A percentile compares a stretch with the other conserved stretches of the same genome.
Conservation (phyloP, 129 eudicot genomes). For the Flaveria robusta region DNA sequence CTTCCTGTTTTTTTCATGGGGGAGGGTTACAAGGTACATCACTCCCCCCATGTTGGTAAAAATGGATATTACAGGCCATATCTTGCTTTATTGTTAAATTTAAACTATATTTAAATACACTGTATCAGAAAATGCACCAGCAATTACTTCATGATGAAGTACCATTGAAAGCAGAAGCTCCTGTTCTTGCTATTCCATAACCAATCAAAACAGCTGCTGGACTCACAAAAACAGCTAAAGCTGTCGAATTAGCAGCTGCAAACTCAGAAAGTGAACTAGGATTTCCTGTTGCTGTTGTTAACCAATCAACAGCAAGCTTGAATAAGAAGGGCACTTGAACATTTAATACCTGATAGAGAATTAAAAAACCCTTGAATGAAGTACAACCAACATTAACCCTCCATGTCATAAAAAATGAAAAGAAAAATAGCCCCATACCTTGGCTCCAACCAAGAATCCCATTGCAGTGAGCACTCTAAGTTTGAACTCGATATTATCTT, state of each 20-base stretch:
- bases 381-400: neutral
- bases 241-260: constrained; percentile 68
- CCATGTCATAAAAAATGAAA: neutral
- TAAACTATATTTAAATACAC: neutral
- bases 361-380: constrained; percentile 12
- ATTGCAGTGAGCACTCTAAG: constrained; percentile 78
- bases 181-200: constrained; percentile 84
- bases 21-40: neutral
- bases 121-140: constrained; percentile 36
- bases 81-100: neutral
- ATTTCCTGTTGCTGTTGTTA: constrained; percentile 79
- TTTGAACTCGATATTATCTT: constrained; percentile 84
- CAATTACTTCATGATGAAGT: constrained; percentile 58
- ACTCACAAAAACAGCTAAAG: constrained; percentile 77
- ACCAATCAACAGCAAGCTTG: constrained; percentile 96
- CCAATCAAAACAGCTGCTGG: constrained; percentile 93
- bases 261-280: constrained; percentile 75
- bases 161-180: constrained; percentile 98
- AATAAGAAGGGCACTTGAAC: constrained; percentile 96
- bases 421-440: constrained; percentile 36
- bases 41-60: neutral
- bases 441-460: constrained; percentile 86
- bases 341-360: constrained; percentile 64
- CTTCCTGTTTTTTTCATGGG: too few relatives aligned
- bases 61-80: neutral